phyloP scores from a whole-genome alignment of 345 rosid species.

The Hirschfeldia incana region DNA sequence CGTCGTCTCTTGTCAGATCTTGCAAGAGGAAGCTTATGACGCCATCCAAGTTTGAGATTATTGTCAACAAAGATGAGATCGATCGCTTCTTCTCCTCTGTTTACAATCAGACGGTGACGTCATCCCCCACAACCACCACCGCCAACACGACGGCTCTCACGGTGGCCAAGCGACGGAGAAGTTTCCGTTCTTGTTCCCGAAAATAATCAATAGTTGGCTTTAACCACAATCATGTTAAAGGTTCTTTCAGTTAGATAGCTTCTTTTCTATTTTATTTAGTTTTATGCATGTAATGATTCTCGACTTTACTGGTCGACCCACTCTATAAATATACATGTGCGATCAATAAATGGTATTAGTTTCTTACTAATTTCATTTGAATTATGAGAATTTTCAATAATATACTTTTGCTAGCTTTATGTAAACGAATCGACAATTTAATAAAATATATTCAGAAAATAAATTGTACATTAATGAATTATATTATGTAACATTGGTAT shows the following conservation, averaged over 20 bases:
- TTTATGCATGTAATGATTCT: slow-evolving; percentile 25
- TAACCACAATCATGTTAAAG: slow-evolving; percentile 25
- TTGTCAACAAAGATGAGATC: slow-evolving; percentile 37
- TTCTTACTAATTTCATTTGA: neutral
- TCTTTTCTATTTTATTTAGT: slow-evolving; percentile 19
- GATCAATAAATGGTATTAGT: slow-evolving; percentile 22
- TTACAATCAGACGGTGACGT: slow-evolving; percentile 21
- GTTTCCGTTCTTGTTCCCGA: slow-evolving; percentile 37
- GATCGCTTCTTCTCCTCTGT: slow-evolving; percentile 35
- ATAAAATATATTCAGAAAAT: neutral
- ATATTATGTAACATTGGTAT: neutral
- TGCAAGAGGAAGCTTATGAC: slow-evolving; percentile 41
- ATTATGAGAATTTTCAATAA: neutral
- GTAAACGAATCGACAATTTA: neutral
- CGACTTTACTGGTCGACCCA: slow-evolving; percentile 40
- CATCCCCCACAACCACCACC: slow-evolving; percentile 13
- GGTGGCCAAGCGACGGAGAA: slow-evolving; percentile 30
- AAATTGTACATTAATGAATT: neutral
- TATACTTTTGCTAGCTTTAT: slow-evolving; percentile 13
- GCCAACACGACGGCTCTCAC: slow-evolving; percentile 6
- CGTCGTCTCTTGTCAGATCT: slow-evolving; percentile 34
- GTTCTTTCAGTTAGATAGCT: slow-evolving; percentile 29
- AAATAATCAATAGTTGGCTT: slow-evolving; percentile 23
- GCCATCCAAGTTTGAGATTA: slow-evolving; percentile 29
- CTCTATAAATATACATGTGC: slow-evolving; percentile 36